Percentiles rank a stretch among this genome's conserved stretches.
Evolutionary conservation across 2,329 filamentous ascomycete species (phyloP).

Genomic region (Trichoderma lentiforme): DNA sequence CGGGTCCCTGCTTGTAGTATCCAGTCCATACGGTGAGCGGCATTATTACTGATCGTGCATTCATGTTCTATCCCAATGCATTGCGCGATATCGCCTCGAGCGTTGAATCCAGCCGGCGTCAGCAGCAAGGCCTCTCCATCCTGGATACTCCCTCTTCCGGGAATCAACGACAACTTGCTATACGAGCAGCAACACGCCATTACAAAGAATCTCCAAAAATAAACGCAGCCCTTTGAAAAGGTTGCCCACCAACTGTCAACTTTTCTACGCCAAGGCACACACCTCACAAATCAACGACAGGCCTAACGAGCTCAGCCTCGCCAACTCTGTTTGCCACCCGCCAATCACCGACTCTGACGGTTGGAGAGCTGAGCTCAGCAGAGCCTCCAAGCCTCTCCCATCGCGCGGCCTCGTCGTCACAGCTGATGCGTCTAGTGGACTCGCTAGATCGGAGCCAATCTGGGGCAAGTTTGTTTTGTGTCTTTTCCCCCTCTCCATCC

Average conservation of each 20-base stretch:
- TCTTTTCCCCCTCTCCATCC: background rate
- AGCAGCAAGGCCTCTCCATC: background rate
- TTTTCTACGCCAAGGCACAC: background rate
- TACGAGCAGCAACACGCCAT: background rate
- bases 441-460: background rate
- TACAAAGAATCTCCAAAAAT: background rate
- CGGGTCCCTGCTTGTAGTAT: background rate
- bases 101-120: background rate
- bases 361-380: background rate
- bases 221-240: background rate
- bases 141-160: background rate
- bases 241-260: background rate
- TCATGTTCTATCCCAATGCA: background rate
- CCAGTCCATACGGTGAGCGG: background rate
- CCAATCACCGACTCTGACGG: background rate
- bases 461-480: background rate
- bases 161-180: background rate
- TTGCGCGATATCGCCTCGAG: background rate
- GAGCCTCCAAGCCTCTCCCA: constrained; percentile 12
- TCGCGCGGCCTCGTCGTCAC: constrained; percentile 14
- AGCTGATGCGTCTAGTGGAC: constrained; percentile 7
- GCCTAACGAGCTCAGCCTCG: constrained; percentile 5
- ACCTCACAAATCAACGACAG: background rate
- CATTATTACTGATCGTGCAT: background rate
- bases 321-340: background rate